Conservation (phyloP, 495 filamentous ascomycete genomes). For the Neurospora sp. region DNA sequence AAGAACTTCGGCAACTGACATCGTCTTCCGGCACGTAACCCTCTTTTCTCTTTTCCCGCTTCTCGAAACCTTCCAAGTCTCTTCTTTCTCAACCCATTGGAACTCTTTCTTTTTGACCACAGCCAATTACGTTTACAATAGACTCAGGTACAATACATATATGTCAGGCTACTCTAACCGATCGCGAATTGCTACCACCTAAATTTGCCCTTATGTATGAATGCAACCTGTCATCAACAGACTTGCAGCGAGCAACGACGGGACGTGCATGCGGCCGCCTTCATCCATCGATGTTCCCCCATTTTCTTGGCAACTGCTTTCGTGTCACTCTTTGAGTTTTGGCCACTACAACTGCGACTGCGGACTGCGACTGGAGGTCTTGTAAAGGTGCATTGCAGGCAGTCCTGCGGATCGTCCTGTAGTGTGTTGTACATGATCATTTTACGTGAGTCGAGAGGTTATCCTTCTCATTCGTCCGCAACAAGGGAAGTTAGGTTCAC, state of each 20-base stretch:
- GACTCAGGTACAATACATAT: neutral
- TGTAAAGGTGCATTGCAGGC: neutral
- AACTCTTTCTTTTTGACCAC: neutral
- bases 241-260: neutral
- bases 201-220: neutral
- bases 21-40: neutral
- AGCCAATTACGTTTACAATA: neutral
- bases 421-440: neutral
- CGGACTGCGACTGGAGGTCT: neutral
- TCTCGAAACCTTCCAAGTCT: neutral
- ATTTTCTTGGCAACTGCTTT: neutral
- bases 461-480: neutral
- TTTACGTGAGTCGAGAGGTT: neutral
- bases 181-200: neutral
- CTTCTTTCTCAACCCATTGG: neutral
- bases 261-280: neutral
- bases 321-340: neutral
- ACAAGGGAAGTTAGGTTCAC: neutral
- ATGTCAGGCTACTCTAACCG: neutral
- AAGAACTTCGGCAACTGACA: neutral
- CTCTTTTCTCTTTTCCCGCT: neutral
- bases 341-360: neutral
- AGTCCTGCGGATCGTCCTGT: neutral
- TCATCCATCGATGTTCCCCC: neutral
- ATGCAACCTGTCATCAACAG: neutral